A percentile compares a stretch with the other conserved stretches of the same genome.
Conservation (phyloP, 768 basidiomycete genomes). For the Trametes meyenii region DNA sequence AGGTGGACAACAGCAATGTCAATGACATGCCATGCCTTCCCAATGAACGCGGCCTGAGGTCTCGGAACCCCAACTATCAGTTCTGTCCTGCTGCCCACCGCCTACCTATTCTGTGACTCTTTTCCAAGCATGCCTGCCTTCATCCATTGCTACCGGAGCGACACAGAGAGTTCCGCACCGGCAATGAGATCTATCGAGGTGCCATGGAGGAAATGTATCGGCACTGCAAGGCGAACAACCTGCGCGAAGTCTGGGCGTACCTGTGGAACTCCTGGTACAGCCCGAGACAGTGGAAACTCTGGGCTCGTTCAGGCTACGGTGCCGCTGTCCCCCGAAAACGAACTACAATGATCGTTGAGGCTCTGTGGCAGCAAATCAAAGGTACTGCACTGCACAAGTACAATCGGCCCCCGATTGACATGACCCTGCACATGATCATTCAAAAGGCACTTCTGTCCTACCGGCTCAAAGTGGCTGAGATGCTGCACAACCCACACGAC, state of each 20-base stretch:
- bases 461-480: background rate
- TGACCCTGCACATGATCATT: slow-evolving; percentile 9
- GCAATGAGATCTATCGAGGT: background rate
- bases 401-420: slow-evolving; percentile 18
- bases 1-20: background rate
- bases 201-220: background rate
- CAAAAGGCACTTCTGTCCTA: slow-evolving; percentile 7
- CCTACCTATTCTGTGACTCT: background rate
- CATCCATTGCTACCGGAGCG: background rate
- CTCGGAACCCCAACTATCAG: background rate
- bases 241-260: slow-evolving; percentile 31
- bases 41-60: background rate
- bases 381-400: slow-evolving; percentile 6
- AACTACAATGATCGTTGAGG: slow-evolving; percentile 22
- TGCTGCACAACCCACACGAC: background rate
- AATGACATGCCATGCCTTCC: background rate
- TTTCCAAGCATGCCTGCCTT: background rate
- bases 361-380: slow-evolving; percentile 17
- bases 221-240: background rate
- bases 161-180: background rate
- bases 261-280: slow-evolving; percentile 37
- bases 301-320: slow-evolving; percentile 24
- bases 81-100: background rate
- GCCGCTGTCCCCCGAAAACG: slow-evolving; percentile 5
- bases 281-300: slow-evolving; percentile 31